These are phyloP conservation scores for Clonostachys byssicola DNA, from an alignment of 2,329 filamentous ascomycete genomes.

Conservation along the genomic window DNA sequence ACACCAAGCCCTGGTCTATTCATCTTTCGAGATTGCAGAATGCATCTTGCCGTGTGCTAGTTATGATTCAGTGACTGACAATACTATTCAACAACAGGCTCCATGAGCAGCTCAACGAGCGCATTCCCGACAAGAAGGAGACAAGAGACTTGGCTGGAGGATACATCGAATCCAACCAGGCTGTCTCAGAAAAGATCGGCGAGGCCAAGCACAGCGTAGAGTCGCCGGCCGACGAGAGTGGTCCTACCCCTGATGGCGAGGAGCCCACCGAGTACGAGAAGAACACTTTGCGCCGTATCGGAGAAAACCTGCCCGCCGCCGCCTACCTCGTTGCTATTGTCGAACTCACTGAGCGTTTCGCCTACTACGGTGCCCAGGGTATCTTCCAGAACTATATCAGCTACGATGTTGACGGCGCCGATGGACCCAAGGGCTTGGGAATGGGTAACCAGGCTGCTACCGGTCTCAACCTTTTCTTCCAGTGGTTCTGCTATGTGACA, in stretches of 20 bases:
- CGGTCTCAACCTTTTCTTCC: constrained; percentile 50
- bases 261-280: constrained; percentile 50
- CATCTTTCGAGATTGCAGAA: too few relatives aligned
- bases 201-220: background rate
- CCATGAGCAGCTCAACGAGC: constrained; percentile 11
- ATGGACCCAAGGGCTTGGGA: constrained; percentile 45
- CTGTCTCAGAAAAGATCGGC: constrained; percentile 7
- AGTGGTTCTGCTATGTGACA: constrained; percentile 41
- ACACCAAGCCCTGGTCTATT: too few relatives aligned
- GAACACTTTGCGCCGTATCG: constrained; percentile 42
- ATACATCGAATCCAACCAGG: constrained; percentile 3
- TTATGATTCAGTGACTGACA: too few relatives aligned
- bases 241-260: constrained; percentile 34
- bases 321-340: constrained; percentile 42
- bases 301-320: constrained; percentile 48
- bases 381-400: constrained; percentile 24
- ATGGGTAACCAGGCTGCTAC: constrained; percentile 51
- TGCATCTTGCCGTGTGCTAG: too few relatives aligned
- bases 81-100: constrained; percentile 3
- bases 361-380: constrained; percentile 20
- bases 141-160: constrained; percentile 9
- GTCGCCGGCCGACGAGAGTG: constrained; percentile 7
- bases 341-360: constrained; percentile 20
- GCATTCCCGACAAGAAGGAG: constrained; percentile 4
- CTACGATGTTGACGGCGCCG: constrained; percentile 21